A percentile compares a stretch with the other conserved stretches of the same genome.
phyloP scores from a whole-genome alignment of 768 basidiomycete species.

The Rhodotorula graminis region DNA sequence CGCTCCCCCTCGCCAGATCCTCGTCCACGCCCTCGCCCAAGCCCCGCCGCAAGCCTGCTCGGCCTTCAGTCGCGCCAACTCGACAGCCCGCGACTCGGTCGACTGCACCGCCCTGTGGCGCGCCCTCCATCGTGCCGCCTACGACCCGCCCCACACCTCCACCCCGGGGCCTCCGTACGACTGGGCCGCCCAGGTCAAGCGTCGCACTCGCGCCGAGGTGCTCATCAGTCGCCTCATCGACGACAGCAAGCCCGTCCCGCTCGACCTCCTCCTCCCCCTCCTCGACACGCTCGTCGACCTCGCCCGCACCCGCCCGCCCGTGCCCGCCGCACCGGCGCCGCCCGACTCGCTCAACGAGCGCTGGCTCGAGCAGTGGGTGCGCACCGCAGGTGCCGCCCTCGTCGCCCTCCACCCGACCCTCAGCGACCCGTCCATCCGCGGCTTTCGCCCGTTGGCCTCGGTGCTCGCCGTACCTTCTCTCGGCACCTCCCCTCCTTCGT shows the following conservation, averaged over 20 bases:
- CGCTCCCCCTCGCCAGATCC: not conserved
- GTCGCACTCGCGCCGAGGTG: not conserved
- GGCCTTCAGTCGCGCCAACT: not conserved
- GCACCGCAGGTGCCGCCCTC: not conserved
- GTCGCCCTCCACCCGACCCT: constrained; percentile 13
- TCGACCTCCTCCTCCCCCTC: not conserved
- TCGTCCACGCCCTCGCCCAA: not conserved
- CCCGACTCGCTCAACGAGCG: constrained; percentile 5
- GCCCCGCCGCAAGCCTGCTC: not conserved
- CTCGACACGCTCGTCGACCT: constrained; percentile 22
- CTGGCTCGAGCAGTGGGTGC: constrained; percentile 8
- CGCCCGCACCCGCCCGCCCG: constrained; percentile 1
- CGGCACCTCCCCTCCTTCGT: not conserved
- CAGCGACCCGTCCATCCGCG: not conserved
- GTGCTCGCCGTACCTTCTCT: no score
- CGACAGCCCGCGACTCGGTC: not conserved
- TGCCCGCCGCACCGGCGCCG: not conserved
- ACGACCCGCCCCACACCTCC: not conserved
- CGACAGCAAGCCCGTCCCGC: not conserved
- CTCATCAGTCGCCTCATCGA: not conserved
- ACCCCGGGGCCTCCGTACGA: not conserved
- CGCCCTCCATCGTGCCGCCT: not conserved
- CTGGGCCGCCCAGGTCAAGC: not conserved
- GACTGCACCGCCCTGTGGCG: not conserved
- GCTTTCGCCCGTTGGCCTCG: not conserved